Base-by-base conservation (phyloP, 2,329 filamentous ascomycete genomes). In the Botrytis porri region DNA sequence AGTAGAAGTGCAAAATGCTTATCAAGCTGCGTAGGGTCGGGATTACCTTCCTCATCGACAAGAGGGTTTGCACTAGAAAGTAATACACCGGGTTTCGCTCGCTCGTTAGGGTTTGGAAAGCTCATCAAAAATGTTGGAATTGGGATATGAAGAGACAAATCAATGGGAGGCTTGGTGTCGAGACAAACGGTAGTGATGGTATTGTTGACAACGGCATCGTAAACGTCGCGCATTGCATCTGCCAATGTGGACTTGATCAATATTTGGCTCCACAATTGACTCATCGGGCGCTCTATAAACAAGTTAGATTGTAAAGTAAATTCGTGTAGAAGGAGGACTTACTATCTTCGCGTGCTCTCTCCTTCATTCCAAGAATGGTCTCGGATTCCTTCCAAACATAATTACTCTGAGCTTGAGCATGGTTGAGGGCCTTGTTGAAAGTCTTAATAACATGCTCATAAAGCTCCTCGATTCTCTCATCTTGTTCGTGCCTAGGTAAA, bases 321-420 rank as follows among this genome's bases (percentile, higher is more conserved):
- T 60, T 29, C 8, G 32, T 29, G 16, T 32, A 41, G 12, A 14
- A 39, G 5, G n/a, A 16, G 6, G 25, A 82, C 80, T 79, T 81
- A 82, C 84, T 80, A 60, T 89, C 86, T 82, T 95, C 93, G 73
- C 91, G 89, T 3, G 90, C 93, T 79, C 93, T 93, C 76, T 97
- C 92, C 80, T 96, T 97, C 78, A 96, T 85, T 48, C 88, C 85
- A 43, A 96, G 84, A 65, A 98, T 95, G 73, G 88, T 89, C 81
- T 96, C 94, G 4, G 93, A 93, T 80, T 99, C 94, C 79, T 92
- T 92, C 90, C 93, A 96, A 7, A 99, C 92, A 81, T 98, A 98
- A 77, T 95, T 92, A 73, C 90, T 92, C 74, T 93, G 91, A 77
- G 95, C 92, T 83, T 99, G 95, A 80, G 95, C 95, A 82, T 95